Evolutionary conservation across 2,329 filamentous ascomycete genomes (phyloP), one percentile per base, ranked within the genome.

Genomic region (Colletotrichum sublineola): DNA sequence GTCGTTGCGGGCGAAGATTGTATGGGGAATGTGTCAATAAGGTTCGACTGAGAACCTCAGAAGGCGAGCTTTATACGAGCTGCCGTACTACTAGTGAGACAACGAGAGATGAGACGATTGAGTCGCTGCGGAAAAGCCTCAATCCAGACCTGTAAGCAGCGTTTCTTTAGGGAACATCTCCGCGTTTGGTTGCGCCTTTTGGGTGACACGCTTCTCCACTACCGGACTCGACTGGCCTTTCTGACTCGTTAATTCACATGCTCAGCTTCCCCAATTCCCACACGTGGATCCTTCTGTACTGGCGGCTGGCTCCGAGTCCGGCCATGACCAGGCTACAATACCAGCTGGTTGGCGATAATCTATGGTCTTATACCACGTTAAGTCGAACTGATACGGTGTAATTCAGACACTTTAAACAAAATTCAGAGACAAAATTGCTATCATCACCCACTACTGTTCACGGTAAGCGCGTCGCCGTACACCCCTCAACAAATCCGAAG

Each of bases 181-280:
- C 11, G 31, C 15, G 48, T 62, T 52, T 52, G 24, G 24, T 12
- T 18, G 12, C 68, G 57, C 68, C 68, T 46, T 53, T 52, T 46
- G 14, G 58, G 56, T 33, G 56, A 58, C 67, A 69, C 11, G 29
- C 42, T 31, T 46, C 33, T 38, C 53, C 44, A 57, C 40, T 48
- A n/a, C 4, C 58, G 11, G 24, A 20, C 42, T 33, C 31, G 15
- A n/a, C 38, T 52, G 14, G 46, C 29, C 33, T 24, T 24, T 38
- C 36, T 40, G 20, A 63, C 46, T 36, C 56, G 38, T 42, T 24
- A 11, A 29, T 44, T 42, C 40, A 6, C 42, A 46, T 46, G n/a
- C 24, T 38, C 31, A n/a, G 5, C n/a, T n/a, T 1, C 24, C 24
- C 36, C 36, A 29, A 14, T 15, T 11, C 8, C 36, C 55, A 20